A percentile compares a stretch with the other conserved stretches of the same genome.
Conservation (phyloP, 257 asterid genomes). For the Vinca minor region DNA sequence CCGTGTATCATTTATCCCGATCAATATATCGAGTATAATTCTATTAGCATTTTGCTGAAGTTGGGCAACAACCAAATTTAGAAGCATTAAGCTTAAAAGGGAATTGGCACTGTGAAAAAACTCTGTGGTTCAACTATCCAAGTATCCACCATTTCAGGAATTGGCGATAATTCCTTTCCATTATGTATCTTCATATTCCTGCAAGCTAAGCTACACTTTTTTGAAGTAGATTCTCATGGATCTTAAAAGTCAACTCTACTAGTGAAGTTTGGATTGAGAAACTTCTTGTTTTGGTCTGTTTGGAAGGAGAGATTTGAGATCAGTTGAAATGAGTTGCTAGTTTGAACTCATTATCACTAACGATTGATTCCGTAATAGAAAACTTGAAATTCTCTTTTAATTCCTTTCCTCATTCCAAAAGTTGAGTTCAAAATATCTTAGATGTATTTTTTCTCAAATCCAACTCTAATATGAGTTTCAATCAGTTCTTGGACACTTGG, state of each 20-base stretch:
- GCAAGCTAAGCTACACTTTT: slow-evolving; percentile 1
- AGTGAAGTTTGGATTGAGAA: neutral
- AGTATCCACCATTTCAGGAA: neutral
- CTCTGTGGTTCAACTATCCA: neutral
- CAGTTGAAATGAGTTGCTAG: neutral
- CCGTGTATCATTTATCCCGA: neutral
- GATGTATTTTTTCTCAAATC: neutral
- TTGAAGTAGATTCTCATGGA: neutral
- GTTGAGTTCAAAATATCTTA: neutral
- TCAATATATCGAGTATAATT: neutral
- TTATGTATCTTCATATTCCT: neutral
- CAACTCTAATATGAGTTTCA: neutral
- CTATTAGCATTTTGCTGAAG: neutral
- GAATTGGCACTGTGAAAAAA: neutral
- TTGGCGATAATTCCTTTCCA: neutral
- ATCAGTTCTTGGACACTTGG: neutral
- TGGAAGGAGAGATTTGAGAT: neutral
- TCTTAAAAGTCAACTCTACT: neutral
- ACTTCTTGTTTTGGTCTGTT: neutral
- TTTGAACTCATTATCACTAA: neutral
- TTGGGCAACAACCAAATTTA: neutral
- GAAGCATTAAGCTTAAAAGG: neutral
- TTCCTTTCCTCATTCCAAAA: neutral
- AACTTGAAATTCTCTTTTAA: neutral
- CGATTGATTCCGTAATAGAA: neutral